These are phyloP conservation scores for Apiospora sp. DNA, from an alignment of 2,329 filamentous ascomycete species.

Conservation along the genomic window DNA sequence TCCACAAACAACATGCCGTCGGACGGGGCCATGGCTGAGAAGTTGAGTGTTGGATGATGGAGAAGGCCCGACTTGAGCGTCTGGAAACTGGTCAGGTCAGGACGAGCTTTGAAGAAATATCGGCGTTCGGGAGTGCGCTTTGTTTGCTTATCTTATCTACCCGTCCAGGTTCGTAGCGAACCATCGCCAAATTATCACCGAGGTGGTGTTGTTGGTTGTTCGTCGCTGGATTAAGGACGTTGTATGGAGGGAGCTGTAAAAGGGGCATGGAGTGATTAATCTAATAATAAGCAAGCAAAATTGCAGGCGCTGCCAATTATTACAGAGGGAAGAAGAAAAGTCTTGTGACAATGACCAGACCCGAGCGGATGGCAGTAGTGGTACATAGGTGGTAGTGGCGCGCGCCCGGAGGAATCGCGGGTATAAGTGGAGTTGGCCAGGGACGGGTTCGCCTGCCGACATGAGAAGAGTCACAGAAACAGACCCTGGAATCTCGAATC, in stretches of 20 bases:
- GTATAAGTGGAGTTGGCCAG: constrained; percentile 16
- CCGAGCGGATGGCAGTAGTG: constrained; percentile 5
- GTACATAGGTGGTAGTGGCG: neutral
- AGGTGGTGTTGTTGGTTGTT: neutral
- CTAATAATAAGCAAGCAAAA: constrained; percentile 10
- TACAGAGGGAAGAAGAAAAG: neutral
- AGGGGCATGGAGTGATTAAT: neutral
- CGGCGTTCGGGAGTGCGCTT: neutral
- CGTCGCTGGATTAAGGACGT: neutral
- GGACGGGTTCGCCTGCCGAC: constrained; percentile 6
- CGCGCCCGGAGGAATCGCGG: constrained; percentile 4
- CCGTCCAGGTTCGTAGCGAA: neutral
- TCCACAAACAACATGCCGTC: neutral
- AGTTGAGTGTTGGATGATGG: constrained; percentile 1
- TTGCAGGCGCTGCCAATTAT: neutral
- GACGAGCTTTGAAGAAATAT: neutral
- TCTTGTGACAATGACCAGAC: constrained; percentile 14
- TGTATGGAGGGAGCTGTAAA: neutral
- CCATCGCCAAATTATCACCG: neutral
- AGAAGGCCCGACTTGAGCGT: constrained; percentile 11
- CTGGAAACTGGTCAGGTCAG: neutral
- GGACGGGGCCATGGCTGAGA: constrained; percentile 1
- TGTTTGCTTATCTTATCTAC: constrained; percentile 12
- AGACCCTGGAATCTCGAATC: neutral
- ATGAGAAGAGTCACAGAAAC: neutral